Evolutionary conservation across 2,329 filamentous ascomycete genomes (phyloP).

Genomic region (Zopfia rhizophila): DNA sequence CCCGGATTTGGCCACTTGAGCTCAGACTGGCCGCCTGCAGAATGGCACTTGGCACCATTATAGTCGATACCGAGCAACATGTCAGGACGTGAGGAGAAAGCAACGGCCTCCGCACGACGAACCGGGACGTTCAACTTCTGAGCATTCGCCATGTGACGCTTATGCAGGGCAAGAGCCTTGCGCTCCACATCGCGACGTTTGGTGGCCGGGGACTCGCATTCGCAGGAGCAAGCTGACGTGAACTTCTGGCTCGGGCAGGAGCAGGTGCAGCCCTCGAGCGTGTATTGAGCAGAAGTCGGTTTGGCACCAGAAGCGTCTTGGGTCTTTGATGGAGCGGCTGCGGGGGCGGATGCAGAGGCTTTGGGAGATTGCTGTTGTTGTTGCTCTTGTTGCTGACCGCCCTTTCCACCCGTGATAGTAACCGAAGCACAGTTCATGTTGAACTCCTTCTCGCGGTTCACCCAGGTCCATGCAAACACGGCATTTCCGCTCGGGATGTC

Average conservation of each 20-base stretch:
- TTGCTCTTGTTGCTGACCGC: conserved; percentile 16
- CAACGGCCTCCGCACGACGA: conserved; percentile 44
- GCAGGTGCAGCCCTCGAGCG: conserved; percentile 43
- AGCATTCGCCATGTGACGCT: conserved; percentile 27
- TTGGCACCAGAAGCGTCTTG: conserved; percentile 13
- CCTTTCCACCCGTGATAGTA: conserved; percentile 47
- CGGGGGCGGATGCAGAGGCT: conserved; percentile 4
- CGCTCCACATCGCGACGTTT: conserved; percentile 39
- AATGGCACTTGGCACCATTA: conserved; percentile 50
- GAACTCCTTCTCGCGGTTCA: conserved; percentile 60
- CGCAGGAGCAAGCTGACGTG: conserved; percentile 36
- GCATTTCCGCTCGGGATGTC: conserved; percentile 55
- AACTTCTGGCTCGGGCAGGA: conserved; percentile 35
- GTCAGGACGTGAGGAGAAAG: conserved; percentile 52
- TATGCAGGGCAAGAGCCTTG: conserved; percentile 44
- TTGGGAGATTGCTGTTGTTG: conserved; percentile 8
- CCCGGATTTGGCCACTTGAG: conserved; percentile 57
- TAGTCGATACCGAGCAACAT: conserved; percentile 56
- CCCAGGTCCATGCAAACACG: conserved; percentile 60
- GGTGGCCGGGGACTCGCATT: conserved; percentile 25
- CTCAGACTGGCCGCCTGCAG: conserved; percentile 50
- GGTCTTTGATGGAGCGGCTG: conserved; percentile 18
- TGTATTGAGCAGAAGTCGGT: conserved; percentile 27
- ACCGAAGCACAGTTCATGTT: conserved; percentile 59
- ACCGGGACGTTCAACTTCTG: conserved; percentile 28